Evolutionary conservation across 2,329 filamentous ascomycete species (phyloP), one percentile per base, ranked within the genome.

Genomic region (Lomentospora prolificans): DNA sequence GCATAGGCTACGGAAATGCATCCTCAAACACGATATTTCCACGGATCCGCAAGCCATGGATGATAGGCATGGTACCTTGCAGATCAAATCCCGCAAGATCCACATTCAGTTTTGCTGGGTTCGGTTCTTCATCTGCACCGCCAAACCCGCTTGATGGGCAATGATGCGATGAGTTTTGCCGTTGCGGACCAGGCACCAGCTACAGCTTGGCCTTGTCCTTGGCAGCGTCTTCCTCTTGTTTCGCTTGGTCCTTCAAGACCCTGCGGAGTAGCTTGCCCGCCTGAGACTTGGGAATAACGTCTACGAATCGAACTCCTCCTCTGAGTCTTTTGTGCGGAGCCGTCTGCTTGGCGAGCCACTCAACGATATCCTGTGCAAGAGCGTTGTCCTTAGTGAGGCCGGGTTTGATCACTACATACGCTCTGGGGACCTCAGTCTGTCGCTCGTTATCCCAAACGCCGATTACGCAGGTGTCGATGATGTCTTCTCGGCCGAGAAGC

Each of bases 261-360:
- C 75, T 66, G 8, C 75, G 67, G 56, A 78, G 60, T 30, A 78
- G 74, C 69, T 78, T 78, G 2, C 75, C 75, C 14, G 73, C 71
- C 10, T 78, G 75, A 61, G 87, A 89, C 72, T 88, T 90, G 10
- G 87, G 86, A 28, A 91, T 82, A 25, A 73, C 73, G 31, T 86
- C 77, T 6, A 86, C 70, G 64, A 90, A 89, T 10, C 76, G 69
- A 19, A 91, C 80, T 1, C 87, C 87, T 0, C 87, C 87, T 3
- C 82, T 84, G 61, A 90, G 72, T 62, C 80, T 76, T 70, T 91
- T 91, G 62, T 84, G 78, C 52, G 71, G 75, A 0, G 82, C 78
- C 3, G 90, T 86, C 55, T 79, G 79, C 53, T 75, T 76, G 17
- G 79, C 78, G 63, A 71, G 57, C 70, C 70, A 73, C 28, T 65